Evolutionary conservation across 2,329 filamentous ascomycete species (phyloP), one percentile per base, ranked within the genome.

Genomic region (Tolypocladium capitatum): DNA sequence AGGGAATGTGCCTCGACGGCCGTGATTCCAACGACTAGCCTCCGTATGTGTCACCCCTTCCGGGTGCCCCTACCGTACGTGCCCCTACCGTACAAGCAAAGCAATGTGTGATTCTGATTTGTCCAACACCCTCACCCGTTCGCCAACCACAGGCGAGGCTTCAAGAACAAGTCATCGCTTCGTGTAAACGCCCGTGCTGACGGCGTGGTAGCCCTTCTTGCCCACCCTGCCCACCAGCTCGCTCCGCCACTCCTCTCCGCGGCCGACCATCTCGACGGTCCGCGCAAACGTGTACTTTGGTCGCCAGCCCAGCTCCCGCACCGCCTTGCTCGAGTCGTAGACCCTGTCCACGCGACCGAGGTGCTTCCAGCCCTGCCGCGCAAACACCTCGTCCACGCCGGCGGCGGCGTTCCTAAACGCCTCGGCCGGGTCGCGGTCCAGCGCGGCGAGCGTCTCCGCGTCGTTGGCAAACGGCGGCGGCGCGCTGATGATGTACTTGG

Each of bases 151-250:
- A 35, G 8, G 13, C 27, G 6, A 24, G 24, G 24, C 24, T 24
- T 24, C 16, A 33, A 32, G 18, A 32, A 33, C 21, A 9, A 9
- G 38, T 60, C 54, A 61, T 38, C 63, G 53, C 13, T 58, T 53
- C 3, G 69, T 72, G 43, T 73, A 73, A 5, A 73, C 63, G 0
- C 70, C 70, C 2, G 66, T 70, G 9, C 62, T 60, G 1, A 62
- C 59, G 18, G 60, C 61, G 49, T 73, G 70, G 50, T 73, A 73
- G 2, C 70, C 70, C 53, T 60, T 67, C 56, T 61, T 68, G 0
- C 70, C 70, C 3, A 73, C 67, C 49, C 51, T 55, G 0, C 50
- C 47, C 0, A 63, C 63, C 53, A 73, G 47, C 44, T 64, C 60
- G 47, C 70, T 73, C 53, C 57, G 56, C 63, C 63, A 66, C 33